phyloP scores from a whole-genome alignment of 2,329 filamentous ascomycete genomes.

The Cyphellophora europaea region DNA sequence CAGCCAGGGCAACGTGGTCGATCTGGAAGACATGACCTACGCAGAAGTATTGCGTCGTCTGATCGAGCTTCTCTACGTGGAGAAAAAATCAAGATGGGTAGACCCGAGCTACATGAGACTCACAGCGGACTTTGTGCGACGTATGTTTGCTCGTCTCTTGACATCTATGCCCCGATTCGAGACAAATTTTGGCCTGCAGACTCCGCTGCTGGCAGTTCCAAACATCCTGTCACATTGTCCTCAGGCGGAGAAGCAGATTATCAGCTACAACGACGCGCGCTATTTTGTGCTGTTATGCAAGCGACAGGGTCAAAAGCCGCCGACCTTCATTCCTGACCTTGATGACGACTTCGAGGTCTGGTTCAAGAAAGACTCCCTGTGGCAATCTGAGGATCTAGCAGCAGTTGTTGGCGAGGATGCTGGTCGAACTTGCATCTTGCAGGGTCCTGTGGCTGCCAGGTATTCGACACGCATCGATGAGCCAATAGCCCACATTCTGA shows the following conservation, averaged over 20 bases:
- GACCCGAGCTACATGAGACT: conserved; percentile 22
- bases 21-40: conserved; percentile 41
- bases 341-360: conserved; percentile 29
- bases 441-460: conserved; percentile 26
- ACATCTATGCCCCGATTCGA: too few species aligned
- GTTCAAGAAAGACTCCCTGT: conserved; percentile 33
- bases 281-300: conserved; percentile 25
- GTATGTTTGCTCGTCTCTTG: too few species aligned
- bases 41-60: conserved; percentile 35
- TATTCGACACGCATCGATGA: conserved; percentile 18
- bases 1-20: conserved; percentile 31
- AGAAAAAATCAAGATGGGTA: conserved; percentile 36
- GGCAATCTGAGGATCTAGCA: conserved; percentile 30
- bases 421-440: conserved; percentile 25
- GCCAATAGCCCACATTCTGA: conserved; percentile 21
- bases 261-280: conserved; percentile 13
- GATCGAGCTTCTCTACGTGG: conserved; percentile 38
- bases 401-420: conserved; percentile 26
- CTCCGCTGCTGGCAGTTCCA: too few species aligned
- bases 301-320: conserved; percentile 24
- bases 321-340: conserved; percentile 25
- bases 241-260: too few species aligned
- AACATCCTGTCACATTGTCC: too few species aligned
- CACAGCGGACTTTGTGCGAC: conserved; percentile 17
- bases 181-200: too few species aligned